Base-by-base conservation (phyloP, 208 protist genomes). In the Trypanosoma platydactyli region DNA sequence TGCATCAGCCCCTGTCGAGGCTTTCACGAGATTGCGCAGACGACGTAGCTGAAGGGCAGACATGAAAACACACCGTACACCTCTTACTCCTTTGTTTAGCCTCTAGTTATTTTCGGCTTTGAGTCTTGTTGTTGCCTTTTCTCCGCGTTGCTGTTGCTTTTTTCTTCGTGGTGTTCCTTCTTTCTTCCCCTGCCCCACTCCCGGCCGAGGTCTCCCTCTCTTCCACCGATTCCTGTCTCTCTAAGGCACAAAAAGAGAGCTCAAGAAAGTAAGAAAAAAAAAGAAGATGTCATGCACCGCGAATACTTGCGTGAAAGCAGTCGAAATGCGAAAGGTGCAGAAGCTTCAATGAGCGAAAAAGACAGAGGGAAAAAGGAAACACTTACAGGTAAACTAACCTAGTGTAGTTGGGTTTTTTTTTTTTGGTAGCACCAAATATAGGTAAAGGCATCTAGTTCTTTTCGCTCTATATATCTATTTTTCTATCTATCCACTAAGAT, bases 41-140 rank as follows among this genome's bases (percentile, higher is more conserved):
- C 87, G 77, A 13, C 86, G 80, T 55, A 95, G 77, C 50, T 95
- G 90, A 15, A 87, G 80, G 25, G 74, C 79, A 33, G 90, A 95
- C 90, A 95, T 95, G 46, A 61, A 12, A 22, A 13, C 20, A n/a
- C 41, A 35, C 6, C 13, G 16, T 22, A 48, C 44, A n/a, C 44
- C 12, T 22, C 5, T 22, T 16, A 4, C 6, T 22, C 44, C 4
- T 22, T 12, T 48, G 44, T 48, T 22, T 48, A 5, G 5, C 16
- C 2, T 6, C n/a, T 48, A 4, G 12, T 48, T 22, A n/a, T n/a
- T n/a, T n/a, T n/a, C 25, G 9, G 5, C 35, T 38, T 22, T 27
- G 35, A 51, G 38, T 38, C 46, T 48, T 48, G 44, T 48, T 60
- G 4, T 60, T 20, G 11, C 22, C 3, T 27, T 13, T 45, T 58